Evolutionary conservation across 257 asterid species (phyloP).

Genomic region (Anisodus acutangulus): DNA sequence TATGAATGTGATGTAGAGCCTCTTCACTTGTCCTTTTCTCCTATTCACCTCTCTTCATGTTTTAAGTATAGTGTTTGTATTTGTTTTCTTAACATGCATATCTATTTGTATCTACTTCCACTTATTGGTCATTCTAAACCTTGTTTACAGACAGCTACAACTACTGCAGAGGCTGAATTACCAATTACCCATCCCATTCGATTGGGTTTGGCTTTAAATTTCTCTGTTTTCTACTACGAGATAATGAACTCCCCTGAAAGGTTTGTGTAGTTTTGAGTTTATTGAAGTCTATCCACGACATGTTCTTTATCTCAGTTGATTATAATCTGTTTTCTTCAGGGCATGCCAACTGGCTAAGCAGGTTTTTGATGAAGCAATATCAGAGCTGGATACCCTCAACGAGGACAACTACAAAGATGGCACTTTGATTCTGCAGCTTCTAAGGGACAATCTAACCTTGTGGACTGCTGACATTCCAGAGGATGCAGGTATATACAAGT

Average conservation of each 20-base stretch:
- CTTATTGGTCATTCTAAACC: conserved; percentile 5
- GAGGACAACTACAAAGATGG: conserved; percentile 34
- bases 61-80: not conserved
- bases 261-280: conserved; percentile 40
- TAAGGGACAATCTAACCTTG: conserved; percentile 33
- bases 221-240: conserved; percentile 93
- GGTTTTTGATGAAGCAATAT: conserved; percentile 34
- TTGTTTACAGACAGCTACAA: conserved; percentile 67
- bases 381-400: conserved; percentile 31
- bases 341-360: conserved; percentile 34
- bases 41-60: not conserved
- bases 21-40: not conserved
- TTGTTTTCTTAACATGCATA: not conserved
- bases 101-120: not conserved
- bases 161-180: conserved; percentile 73
- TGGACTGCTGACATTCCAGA: conserved; percentile 31
- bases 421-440: conserved; percentile 35
- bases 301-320: conserved; percentile 20
- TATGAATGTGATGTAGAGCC: not conserved
- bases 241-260: conserved; percentile 88
- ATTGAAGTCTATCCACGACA: not conserved
- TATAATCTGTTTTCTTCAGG: conserved; percentile 24
- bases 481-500: conserved; percentile 21
- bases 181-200: conserved; percentile 93
- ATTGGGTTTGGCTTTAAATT: conserved; percentile 90